Conservation (phyloP, 257 asterid species). For the Mentha longifolia region DNA sequence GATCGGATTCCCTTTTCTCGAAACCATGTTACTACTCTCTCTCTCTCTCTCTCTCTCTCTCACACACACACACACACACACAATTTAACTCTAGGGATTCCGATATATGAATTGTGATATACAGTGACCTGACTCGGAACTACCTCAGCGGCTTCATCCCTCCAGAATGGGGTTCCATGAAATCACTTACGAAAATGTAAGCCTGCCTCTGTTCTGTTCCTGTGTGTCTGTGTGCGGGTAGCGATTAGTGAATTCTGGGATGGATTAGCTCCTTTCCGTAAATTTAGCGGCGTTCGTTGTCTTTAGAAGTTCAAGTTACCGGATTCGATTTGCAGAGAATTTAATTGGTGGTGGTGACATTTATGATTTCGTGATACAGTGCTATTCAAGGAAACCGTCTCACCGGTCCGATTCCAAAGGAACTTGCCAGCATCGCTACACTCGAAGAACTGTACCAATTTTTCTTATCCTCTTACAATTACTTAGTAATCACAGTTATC, state of each 20-base stretch:
- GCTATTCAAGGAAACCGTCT: slow-evolving; percentile 58
- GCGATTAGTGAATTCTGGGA: no score
- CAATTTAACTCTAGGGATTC: no score
- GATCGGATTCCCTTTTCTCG: slow-evolving; percentile 57
- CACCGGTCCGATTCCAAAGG: slow-evolving; percentile 56
- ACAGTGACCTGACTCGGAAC: slow-evolving; percentile 72
- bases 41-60: no score
- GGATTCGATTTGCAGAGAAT: no score
- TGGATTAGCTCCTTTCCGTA: no score
- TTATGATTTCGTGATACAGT: slow-evolving; percentile 39
- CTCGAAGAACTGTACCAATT: slow-evolving; percentile 50
- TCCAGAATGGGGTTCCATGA: slow-evolving; percentile 68
- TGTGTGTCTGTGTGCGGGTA: not conserved
- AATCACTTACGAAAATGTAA: slow-evolving; percentile 49
- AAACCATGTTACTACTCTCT: slow-evolving; percentile 46
- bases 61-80: not conserved
- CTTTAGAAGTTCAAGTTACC: no score
- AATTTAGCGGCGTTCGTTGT: no score
- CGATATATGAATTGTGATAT: not conserved
- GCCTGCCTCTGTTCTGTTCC: not conserved
- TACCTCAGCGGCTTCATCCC: slow-evolving; percentile 72
- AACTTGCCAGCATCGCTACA: slow-evolving; percentile 59
- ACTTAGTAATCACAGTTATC: no score
- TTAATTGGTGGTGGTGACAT: not conserved
- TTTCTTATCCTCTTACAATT: not conserved